phyloP scores from a whole-genome alignment of 768 basidiomycete genomes.

The Bullera alba region DNA sequence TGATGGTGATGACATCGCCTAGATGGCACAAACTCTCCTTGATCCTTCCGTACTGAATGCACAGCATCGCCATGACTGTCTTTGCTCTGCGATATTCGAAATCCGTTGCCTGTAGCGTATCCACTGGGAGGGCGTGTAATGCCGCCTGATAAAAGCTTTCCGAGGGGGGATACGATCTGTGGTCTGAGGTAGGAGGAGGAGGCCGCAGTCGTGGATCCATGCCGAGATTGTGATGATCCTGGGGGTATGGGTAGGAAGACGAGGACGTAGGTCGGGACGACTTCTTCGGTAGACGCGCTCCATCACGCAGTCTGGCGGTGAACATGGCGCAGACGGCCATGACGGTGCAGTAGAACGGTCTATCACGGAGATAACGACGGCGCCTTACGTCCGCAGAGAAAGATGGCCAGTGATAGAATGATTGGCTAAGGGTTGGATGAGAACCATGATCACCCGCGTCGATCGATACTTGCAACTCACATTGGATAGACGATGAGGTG shows the following conservation, averaged over 20 bases:
- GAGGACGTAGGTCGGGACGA: too few relatives aligned
- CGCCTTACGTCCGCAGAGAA: slow-evolving; percentile 4
- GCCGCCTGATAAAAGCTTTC: slow-evolving; percentile 26
- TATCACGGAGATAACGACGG: slow-evolving; percentile 7
- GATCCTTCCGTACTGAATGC: slow-evolving; percentile 30
- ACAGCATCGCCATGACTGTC: slow-evolving; percentile 20
- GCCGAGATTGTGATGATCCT: too few relatives aligned
- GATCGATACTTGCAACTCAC: slow-evolving; percentile 8
- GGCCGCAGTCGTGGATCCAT: too few relatives aligned
- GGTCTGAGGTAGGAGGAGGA: too few relatives aligned
- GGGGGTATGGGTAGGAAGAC: too few relatives aligned
- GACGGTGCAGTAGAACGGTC: slow-evolving; percentile 10
- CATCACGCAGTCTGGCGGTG: slow-evolving; percentile 16
- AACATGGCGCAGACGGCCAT: slow-evolving; percentile 20
- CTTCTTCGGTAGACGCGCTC: slow-evolving; percentile 11
- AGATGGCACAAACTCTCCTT: slow-evolving; percentile 15
- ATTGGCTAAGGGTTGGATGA: too few relatives aligned
- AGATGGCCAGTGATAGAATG: slow-evolving; percentile 21
- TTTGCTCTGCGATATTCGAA: slow-evolving; percentile 32
- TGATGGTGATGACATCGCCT: slow-evolving; percentile 28
- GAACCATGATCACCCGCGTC: neutral
- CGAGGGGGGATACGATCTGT: slow-evolving; percentile 1
- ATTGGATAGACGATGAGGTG: slow-evolving; percentile 23
- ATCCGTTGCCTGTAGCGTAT: slow-evolving; percentile 13
- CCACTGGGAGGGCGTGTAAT: slow-evolving; percentile 16